Percentiles rank a stretch among this genome's conserved stretches.
Conservation (phyloP, 768 basidiomycete species). For the Termitomyces bulborhizus region DNA sequence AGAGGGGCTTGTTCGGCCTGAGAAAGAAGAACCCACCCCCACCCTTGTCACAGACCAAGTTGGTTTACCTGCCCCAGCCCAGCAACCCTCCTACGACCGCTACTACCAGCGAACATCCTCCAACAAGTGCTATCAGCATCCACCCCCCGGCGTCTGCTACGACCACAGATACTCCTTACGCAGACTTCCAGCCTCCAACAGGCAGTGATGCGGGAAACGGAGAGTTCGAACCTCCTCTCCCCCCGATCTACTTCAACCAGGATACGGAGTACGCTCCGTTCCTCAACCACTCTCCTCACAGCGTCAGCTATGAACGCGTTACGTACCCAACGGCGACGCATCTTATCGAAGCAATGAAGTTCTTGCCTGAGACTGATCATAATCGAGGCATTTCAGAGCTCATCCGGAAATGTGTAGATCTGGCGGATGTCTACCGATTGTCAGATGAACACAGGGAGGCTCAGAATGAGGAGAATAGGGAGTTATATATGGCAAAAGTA, state of each 20-base stretch:
- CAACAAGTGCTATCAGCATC: not conserved
- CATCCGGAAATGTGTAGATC: slow-evolving; percentile 38
- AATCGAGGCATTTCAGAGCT: slow-evolving; percentile 48
- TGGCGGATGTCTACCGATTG: slow-evolving; percentile 33
- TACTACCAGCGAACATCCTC: slow-evolving; percentile 2
- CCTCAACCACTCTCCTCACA: slow-evolving; percentile 62
- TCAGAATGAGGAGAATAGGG: slow-evolving; percentile 50
- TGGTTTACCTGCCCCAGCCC: slow-evolving; percentile 19
- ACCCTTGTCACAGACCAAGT: slow-evolving; percentile 13
- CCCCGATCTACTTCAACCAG: slow-evolving; percentile 38
- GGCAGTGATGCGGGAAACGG: not conserved
- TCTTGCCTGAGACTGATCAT: slow-evolving; percentile 28
- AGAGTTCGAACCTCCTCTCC: slow-evolving; percentile 2
- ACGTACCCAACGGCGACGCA: slow-evolving; percentile 68
- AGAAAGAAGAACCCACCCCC: slow-evolving; percentile 21
- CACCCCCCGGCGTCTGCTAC: not conserved
- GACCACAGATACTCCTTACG: not conserved
- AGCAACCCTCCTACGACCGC: slow-evolving; percentile 2
- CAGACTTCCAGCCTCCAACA: not conserved
- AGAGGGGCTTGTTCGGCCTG: slow-evolving; percentile 39
- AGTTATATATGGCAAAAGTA: slow-evolving; percentile 40
- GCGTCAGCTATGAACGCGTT: slow-evolving; percentile 46
- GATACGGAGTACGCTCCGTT: slow-evolving; percentile 37
- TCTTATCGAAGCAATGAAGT: slow-evolving; percentile 74
- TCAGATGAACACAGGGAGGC: slow-evolving; percentile 24